Conservation (phyloP, 257 asterid species). For the Buddleja alternifolia region DNA sequence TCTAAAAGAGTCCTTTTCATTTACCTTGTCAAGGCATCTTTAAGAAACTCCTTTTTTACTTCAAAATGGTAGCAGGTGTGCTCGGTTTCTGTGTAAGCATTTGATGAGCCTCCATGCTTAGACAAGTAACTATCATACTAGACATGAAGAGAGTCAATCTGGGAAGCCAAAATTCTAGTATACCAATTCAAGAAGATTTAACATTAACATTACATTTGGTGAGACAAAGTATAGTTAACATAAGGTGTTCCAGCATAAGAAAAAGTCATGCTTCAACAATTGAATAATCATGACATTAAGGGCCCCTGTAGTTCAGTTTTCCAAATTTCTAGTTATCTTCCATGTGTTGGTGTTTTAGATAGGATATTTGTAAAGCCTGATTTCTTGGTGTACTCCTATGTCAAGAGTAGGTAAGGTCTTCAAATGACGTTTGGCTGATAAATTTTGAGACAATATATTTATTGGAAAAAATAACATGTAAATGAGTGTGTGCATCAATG, state of each 20-base stretch:
- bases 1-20: conserved; percentile 6
- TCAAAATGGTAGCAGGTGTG: conserved; percentile 98
- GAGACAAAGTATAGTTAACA: conserved; percentile 18
- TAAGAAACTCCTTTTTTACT: conserved; percentile 86
- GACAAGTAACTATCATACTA: conserved; percentile 99
- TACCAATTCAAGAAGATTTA: conserved; percentile 13
- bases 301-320: conserved; percentile 10
- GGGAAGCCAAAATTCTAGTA: conserved; percentile 25
- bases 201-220: conserved; percentile 18
- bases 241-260: conserved; percentile 19
- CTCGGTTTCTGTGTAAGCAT: conserved; percentile 99
- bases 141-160: conserved; percentile 51
- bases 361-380: neutral
- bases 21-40: conserved; percentile 92
- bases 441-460: neutral
- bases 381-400: neutral
- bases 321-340: neutral
- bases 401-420: neutral
- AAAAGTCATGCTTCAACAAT: conserved; percentile 11
- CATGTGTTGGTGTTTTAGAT: neutral
- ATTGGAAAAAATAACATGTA: conserved; percentile 3
- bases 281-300: conserved; percentile 14
- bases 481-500: neutral
- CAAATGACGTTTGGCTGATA: neutral
- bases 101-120: conserved; percentile 98